Percentiles rank a stretch among this genome's conserved stretches.
These are phyloP conservation scores for Globisporangium nunn DNA, from an alignment of 352 stramenopile species.

Conservation along the genomic window DNA sequence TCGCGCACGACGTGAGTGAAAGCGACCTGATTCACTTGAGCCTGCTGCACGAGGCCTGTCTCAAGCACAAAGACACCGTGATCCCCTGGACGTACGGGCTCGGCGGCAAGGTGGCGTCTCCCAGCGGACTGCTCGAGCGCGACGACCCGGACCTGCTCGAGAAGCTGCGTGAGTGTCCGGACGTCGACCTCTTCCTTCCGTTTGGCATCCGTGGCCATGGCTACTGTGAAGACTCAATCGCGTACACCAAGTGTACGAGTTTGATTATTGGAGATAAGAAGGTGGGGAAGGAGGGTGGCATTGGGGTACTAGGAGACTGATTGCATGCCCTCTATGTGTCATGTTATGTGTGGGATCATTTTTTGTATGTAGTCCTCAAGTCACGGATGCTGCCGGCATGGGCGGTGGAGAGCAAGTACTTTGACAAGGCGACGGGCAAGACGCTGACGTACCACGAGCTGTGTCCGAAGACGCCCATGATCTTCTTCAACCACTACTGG, in stretches of 20 bases:
- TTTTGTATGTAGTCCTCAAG: constrained; percentile 19
- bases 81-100: constrained; percentile 15
- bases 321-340: too few relatives aligned
- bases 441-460: constrained; percentile 45
- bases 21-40: constrained; percentile 35
- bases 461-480: constrained; percentile 34
- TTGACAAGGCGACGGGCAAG: constrained; percentile 15
- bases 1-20: constrained; percentile 23
- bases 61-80: constrained; percentile 22
- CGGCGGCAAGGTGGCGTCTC: too few relatives aligned
- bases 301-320: too few relatives aligned
- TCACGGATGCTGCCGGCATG: constrained; percentile 37
- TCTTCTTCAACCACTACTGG: constrained; percentile 65
- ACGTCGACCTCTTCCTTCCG: constrained; percentile 59
- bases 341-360: too few relatives aligned
- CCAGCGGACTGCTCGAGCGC: constrained; percentile 12
- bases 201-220: constrained; percentile 35
- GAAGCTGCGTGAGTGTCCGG: constrained; percentile 34
- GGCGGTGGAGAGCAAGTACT: constrained; percentile 32
- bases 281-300: too few relatives aligned
- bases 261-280: too few relatives aligned
- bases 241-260: constrained; percentile 48
- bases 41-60: constrained; percentile 26
- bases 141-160: constrained; percentile 33
- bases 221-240: constrained; percentile 63